Evolutionary conservation across 1,284 basidiomycete genomes (phyloP).

Genomic region (Fomitopsis pinicola): DNA sequence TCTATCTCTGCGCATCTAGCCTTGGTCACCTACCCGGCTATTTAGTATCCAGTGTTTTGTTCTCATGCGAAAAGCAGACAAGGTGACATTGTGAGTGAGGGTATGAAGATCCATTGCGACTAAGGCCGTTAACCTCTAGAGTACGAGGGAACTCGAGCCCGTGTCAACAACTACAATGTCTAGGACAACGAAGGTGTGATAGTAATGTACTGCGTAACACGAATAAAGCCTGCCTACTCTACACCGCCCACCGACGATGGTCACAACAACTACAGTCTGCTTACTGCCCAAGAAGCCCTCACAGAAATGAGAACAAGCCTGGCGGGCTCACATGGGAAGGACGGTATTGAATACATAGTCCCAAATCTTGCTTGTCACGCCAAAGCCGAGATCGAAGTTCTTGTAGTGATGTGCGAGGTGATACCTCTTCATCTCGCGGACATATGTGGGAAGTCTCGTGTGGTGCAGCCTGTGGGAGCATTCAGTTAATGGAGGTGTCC

Average conservation of each 20-base stretch:
- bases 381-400: slow-evolving; percentile 98
- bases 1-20: too few relatives aligned
- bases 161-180: neutral
- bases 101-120: neutral
- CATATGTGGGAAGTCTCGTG: slow-evolving; percentile 84
- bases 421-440: slow-evolving; percentile 94
- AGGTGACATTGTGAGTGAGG: neutral
- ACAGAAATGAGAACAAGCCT: neutral
- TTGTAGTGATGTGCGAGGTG: slow-evolving; percentile 99
- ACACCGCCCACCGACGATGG: neutral
- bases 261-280: neutral
- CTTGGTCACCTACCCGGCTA: too few relatives aligned
- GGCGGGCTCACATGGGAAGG: slow-evolving; percentile 46
- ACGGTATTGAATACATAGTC: slow-evolving; percentile 90
- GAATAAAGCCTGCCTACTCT: neutral
- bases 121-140: neutral
- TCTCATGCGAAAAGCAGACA: too few relatives aligned
- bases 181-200: neutral
- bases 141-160: too few relatives aligned
- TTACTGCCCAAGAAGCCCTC: neutral
- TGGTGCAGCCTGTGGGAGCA: slow-evolving; percentile 65
- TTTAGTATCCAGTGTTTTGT: too few relatives aligned
- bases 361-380: slow-evolving; percentile 96
- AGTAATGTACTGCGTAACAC: neutral
- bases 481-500: slow-evolving; percentile 4